phyloP scores from a whole-genome alignment of 2,329 filamentous ascomycete genomes.

The Beauveria varroae region DNA sequence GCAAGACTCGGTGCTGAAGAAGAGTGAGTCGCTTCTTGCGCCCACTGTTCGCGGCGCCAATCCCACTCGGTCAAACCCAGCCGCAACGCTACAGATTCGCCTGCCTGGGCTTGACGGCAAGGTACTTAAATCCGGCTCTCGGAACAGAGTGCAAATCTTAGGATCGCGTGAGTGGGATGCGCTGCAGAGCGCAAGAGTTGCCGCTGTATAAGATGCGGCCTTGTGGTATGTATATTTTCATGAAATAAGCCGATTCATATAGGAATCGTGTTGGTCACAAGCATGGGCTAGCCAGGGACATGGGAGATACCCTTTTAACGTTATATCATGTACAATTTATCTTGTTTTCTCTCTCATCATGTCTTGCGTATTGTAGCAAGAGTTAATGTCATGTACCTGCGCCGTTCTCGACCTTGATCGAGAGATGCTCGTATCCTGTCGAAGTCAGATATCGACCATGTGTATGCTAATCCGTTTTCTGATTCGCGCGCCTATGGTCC shows the following conservation, averaged over 20 bases:
- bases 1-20: constrained; percentile 47
- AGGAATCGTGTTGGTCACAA: not conserved
- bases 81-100: constrained; percentile 43
- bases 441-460: not conserved
- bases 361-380: constrained; percentile 1
- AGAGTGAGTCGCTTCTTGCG: constrained; percentile 33
- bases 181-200: constrained; percentile 36
- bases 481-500: not conserved
- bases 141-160: constrained; percentile 41
- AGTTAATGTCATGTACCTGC: not conserved
- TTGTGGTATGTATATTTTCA: constrained; percentile 9
- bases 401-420: too few relatives aligned
- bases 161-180: constrained; percentile 49
- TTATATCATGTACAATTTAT: constrained; percentile 9
- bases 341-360: constrained; percentile 1
- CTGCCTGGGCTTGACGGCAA: constrained; percentile 39
- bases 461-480: not conserved
- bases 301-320: constrained; percentile 5
- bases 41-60: constrained; percentile 11
- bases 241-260: not conserved
- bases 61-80: constrained; percentile 19
- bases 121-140: constrained; percentile 26
- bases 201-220: constrained; percentile 19
- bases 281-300: not conserved
- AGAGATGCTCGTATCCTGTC: not conserved